phyloP scores from a whole-genome alignment of 2,329 filamentous ascomycete genomes.

The Aureobasidium uvarum region DNA sequence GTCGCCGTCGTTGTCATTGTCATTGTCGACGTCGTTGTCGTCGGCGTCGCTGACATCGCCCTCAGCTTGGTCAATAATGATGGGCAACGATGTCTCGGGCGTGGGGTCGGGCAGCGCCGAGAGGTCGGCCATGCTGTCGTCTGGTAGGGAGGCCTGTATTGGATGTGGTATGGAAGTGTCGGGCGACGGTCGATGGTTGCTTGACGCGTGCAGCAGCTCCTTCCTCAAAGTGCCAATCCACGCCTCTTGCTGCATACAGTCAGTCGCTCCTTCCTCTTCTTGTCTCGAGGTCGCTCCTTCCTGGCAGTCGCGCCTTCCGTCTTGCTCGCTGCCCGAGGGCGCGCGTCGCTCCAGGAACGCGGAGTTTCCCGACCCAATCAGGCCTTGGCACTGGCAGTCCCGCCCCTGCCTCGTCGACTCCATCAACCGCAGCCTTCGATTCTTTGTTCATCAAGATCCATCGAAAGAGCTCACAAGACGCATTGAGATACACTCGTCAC shows the following conservation, averaged over 20 bases:
- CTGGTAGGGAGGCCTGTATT: conserved; percentile 3
- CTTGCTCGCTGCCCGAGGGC: background rate
- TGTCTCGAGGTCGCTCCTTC: background rate
- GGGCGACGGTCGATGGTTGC: background rate
- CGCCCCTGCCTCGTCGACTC: background rate
- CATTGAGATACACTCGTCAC: too few relatives aligned
- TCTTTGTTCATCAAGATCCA: background rate
- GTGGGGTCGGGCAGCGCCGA: conserved; percentile 4
- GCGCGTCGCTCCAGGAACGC: background rate
- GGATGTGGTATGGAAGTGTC: background rate
- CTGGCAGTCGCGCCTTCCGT: conserved; percentile 1
- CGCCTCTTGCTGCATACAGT: conserved; percentile 5
- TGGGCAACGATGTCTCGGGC: background rate
- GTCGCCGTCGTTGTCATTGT: background rate
- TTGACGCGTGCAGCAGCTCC: conserved; percentile 19
- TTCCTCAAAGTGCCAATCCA: conserved; percentile 9
- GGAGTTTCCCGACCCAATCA: conserved; percentile 2
- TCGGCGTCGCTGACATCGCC: background rate
- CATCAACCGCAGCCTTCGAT: background rate
- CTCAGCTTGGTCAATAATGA: background rate
- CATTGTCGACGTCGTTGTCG: background rate
- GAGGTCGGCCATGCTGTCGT: conserved; percentile 13
- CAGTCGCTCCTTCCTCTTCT: background rate
- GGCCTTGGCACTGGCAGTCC: background rate
- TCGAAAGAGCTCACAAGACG: too few relatives aligned